phyloP scores from a whole-genome alignment of 331 rosid genomes.

The Dryas integrifolia region DNA sequence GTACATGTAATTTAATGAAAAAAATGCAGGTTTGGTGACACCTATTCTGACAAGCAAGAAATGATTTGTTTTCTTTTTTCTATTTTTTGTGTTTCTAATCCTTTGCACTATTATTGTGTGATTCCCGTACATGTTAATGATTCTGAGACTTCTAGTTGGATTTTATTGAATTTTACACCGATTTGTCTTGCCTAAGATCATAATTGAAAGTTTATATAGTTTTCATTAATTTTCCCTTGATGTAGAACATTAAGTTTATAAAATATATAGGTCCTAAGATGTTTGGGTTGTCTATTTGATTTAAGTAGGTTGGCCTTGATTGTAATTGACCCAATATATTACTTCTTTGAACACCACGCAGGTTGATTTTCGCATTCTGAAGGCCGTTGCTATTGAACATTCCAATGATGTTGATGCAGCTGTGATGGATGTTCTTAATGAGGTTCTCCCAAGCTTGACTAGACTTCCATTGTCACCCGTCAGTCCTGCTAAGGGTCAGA shows the following conservation, averaged over 20 bases:
- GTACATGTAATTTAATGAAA: not conserved
- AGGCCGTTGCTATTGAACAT: conserved; percentile 84
- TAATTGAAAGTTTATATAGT: not conserved
- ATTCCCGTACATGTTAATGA: not conserved
- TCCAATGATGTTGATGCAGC: conserved; percentile 69
- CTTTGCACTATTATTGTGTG: no score
- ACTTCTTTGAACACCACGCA: conserved; percentile 18
- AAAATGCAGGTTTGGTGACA: not conserved
- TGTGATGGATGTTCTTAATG: conserved; percentile 51
- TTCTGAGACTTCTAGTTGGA: not conserved
- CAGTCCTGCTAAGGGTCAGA: conserved; percentile 18
- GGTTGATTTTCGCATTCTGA: conserved; percentile 71
- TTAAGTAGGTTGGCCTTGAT: not conserved
- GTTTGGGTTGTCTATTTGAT: not conserved
- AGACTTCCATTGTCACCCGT: not conserved
- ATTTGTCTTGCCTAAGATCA: not conserved
- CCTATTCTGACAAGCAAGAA: not conserved
- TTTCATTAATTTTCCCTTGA: not conserved
- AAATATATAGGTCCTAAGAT: not conserved
- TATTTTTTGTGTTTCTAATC: not conserved
- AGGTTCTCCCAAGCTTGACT: conserved; percentile 53
- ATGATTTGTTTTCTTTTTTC: not conserved
- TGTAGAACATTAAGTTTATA: not conserved
- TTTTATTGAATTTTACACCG: not conserved
- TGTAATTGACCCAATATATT: not conserved